Evolutionary conservation across 2,329 filamentous ascomycete genomes (phyloP).

Genomic region (Rosellinia necatrix): DNA sequence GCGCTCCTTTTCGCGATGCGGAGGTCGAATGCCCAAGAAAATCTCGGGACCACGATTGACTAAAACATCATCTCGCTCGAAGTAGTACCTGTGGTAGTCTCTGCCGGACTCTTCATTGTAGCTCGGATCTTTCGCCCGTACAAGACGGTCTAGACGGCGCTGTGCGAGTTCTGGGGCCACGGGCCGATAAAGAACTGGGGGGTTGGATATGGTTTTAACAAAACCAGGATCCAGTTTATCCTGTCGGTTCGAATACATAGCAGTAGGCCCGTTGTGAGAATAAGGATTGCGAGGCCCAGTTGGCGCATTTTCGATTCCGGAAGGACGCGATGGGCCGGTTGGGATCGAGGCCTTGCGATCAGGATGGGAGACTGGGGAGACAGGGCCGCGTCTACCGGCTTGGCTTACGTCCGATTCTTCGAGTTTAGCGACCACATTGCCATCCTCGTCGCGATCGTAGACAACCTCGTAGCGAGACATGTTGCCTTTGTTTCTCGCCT

Average conservation of each 20-base stretch:
- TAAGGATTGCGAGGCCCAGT: slow-evolving; percentile 48
- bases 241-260: slow-evolving; percentile 28
- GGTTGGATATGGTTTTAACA: slow-evolving; percentile 48
- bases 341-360: slow-evolving; percentile 37
- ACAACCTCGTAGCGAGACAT: slow-evolving; percentile 71
- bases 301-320: slow-evolving; percentile 42
- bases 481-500: slow-evolving; percentile 46
- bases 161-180: slow-evolving; percentile 68
- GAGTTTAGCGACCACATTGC: slow-evolving; percentile 59
- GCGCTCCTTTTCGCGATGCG: slow-evolving; percentile 55
- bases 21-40: slow-evolving; percentile 66
- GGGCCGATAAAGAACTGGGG: slow-evolving; percentile 55
- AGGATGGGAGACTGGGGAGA: slow-evolving; percentile 33
- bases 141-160: slow-evolving; percentile 65
- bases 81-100: slow-evolving; percentile 72
- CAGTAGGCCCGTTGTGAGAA: slow-evolving; percentile 33
- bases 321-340: slow-evolving; percentile 38
- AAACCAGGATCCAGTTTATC: slow-evolving; percentile 30
- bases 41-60: slow-evolving; percentile 76
- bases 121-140: slow-evolving; percentile 51
- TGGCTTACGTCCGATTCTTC: slow-evolving; percentile 49
- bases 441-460: slow-evolving; percentile 65
- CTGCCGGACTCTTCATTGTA: slow-evolving; percentile 49
- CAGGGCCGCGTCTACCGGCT: slow-evolving; percentile 24
- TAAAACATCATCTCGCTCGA: slow-evolving; percentile 67